Conservation (phyloP, 2,329 filamentous ascomycete species). For the Phyllosticta ampelicida region DNA sequence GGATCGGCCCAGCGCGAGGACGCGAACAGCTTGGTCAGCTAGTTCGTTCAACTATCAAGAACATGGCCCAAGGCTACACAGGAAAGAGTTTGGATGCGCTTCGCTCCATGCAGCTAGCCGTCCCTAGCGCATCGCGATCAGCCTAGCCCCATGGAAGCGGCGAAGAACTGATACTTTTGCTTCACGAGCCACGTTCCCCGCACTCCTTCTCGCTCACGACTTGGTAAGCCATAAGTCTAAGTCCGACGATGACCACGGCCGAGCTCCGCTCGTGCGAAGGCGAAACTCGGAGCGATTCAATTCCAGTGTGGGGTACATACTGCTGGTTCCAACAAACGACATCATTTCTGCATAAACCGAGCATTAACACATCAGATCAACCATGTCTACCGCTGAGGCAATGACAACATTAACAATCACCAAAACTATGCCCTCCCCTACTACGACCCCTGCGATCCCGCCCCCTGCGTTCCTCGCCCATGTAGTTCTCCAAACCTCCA, state of each 20-base stretch:
- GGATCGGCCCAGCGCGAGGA: background rate
- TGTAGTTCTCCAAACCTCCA: constrained; percentile 20
- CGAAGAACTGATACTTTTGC: background rate
- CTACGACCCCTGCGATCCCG: background rate
- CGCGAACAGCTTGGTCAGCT: background rate
- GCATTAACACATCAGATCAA: background rate
- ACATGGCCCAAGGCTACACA: background rate
- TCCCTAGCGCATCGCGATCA: background rate
- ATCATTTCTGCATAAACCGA: background rate
- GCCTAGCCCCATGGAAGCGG: background rate
- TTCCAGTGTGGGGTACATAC: background rate
- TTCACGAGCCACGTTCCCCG: background rate
- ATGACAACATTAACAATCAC: background rate
- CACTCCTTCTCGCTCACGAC: background rate
- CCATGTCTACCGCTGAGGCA: background rate
- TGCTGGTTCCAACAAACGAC: background rate
- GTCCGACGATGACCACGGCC: background rate
- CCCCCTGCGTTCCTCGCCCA: constrained; percentile 16
- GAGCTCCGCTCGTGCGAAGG: background rate
- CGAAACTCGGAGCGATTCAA: background rate
- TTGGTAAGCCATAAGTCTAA: background rate
- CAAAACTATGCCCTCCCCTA: background rate
- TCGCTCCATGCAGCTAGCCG: background rate
- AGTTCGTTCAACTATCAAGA: background rate
- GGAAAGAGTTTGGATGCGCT: background rate